Base-by-base conservation (phyloP, 352 stramenopile genomes). In the Phytophthora niederhauseri region DNA sequence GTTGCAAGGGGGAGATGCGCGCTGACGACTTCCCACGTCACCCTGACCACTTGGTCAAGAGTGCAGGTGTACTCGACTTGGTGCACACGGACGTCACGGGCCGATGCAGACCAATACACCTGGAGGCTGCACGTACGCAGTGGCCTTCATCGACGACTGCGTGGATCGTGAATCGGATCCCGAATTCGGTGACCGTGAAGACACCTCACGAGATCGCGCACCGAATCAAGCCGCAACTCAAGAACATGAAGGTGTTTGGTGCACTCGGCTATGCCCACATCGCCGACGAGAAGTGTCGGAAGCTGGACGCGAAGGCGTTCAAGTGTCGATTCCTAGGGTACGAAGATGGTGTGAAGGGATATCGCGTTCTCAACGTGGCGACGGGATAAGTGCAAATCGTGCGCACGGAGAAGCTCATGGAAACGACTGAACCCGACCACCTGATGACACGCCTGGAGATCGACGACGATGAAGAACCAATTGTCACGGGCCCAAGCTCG, bases 61-160 rank as follows among this genome's bases (percentile, higher is more conserved):
- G 59, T 28, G 14, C 64, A 17, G 34, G 41, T 19, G 51, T 46
- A 6, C 46, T 64, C 0, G 57, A 64, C 14, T 15, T 61, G 28
- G 11, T 57, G 2, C 68, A 68, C 69, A 30, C 57, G 11, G 55
- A 76, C 34, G 51, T 70, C 17, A 68, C 68, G 49, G 69, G 69
- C 64, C 64, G 7, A 76, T 76, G 60, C 41, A 63, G n/a, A 53
- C 59, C 2, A 57, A 57, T 34, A 73, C 58, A 34, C 49, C 43
- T 19, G 65, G 56, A 41, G 64, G 60, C 2, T 54, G 48, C 14
- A 52, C 24, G 22, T 72, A 77, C 38, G 28, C 57, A 14, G 46
- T 70, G 4, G 51, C 60, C 1, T 70, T 67, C 50, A 53, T 77
- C 14, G 70, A 77, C 34, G 15, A 11, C 65, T 7, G 56, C 50